phyloP scores from a whole-genome alignment of 177 flowering plant species.

The Vitis hybrid region DNA sequence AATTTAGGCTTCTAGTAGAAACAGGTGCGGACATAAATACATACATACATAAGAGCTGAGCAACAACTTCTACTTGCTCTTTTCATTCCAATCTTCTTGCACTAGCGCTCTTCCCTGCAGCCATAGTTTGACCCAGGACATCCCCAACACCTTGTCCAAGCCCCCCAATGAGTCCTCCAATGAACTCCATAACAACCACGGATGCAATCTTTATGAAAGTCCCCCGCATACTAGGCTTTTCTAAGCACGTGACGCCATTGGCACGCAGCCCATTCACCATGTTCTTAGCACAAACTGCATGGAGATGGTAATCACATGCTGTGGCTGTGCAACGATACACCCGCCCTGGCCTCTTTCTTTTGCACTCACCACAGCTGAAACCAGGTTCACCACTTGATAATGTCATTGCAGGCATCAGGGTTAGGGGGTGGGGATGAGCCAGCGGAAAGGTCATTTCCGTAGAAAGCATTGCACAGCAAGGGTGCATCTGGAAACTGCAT shows the following conservation, averaged over 20 bases:
- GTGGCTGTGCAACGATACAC: constrained; percentile 49
- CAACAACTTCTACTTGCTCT: no score
- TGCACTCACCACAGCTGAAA: constrained; percentile 50
- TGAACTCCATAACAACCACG: constrained; percentile 53
- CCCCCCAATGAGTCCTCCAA: constrained; percentile 72
- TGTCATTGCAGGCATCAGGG: constrained; percentile 33
- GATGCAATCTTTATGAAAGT: constrained; percentile 59
- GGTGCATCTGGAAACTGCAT: constrained; percentile 77
- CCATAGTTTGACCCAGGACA: constrained; percentile 40
- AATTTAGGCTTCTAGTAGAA: no score
- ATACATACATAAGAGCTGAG: no score
- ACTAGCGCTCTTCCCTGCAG: constrained; percentile 21
- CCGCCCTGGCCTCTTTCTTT: constrained; percentile 50
- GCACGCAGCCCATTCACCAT: constrained; percentile 66
- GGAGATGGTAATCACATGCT: constrained; percentile 60
- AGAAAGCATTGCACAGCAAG: constrained; percentile 68
- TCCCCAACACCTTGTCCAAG: constrained; percentile 79
- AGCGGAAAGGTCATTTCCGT: constrained; percentile 32
- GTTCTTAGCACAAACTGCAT: constrained; percentile 79
- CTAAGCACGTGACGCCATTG: constrained; percentile 36
- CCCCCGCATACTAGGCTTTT: constrained; percentile 48
- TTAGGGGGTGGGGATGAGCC: constrained; percentile 52
- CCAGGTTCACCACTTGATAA: constrained; percentile 13
- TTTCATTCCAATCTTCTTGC: no score
- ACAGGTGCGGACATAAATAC: no score